Evolutionary conservation across 108 stramenopile species (phyloP), one percentile per base, ranked within the genome.

Genomic region (Conticribra guillardii): DNA sequence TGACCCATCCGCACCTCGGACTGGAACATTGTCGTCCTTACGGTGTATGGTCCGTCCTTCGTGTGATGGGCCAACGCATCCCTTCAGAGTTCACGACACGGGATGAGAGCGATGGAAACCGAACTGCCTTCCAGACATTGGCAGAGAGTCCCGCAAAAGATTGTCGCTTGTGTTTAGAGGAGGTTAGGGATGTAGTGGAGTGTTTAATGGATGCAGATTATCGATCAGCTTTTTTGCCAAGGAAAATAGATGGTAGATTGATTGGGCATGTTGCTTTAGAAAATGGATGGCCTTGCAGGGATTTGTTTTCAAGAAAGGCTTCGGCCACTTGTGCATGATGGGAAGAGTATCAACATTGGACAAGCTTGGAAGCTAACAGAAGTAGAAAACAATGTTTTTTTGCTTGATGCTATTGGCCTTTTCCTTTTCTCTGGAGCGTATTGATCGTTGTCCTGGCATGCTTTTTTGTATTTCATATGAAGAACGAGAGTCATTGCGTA

Each of bases 251-350:
- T 29, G 76, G 73, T 2, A 63, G 68, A 34, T 60, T 77, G 45
- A 56, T 77, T 18, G 63, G 54, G 7, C 69, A 78, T 66, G 77
- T 85, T 18, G 87, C 87, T 0, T 31, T 85, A 16, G 84, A 88
- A 52, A 83, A 88, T 69, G 84, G 84, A 2, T 88, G 87, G 87
- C 84, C 84, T 14, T 83, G 78, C 57, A 81, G 85, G 46, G 87
- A 88, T 41, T 44, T 66, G 47, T 51, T 78, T 19, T 58, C 69
- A 17, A 64, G 63, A 21, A 78, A 78, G 41, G 37, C 49, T 5
- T 64, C 76, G 22, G 76, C 69, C 29, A 59, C 64, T 49, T 65
- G 76, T 54, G 77, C 77, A 16, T 69, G 46, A 69, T 9, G 37
- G 37, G 37, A n/a, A n/a, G n/a, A n/a, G n/a, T n/a, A n/a, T n/a